Evolutionary conservation across 345 rosid species (phyloP).

Genomic region (Euphorbia tirucalli): DNA sequence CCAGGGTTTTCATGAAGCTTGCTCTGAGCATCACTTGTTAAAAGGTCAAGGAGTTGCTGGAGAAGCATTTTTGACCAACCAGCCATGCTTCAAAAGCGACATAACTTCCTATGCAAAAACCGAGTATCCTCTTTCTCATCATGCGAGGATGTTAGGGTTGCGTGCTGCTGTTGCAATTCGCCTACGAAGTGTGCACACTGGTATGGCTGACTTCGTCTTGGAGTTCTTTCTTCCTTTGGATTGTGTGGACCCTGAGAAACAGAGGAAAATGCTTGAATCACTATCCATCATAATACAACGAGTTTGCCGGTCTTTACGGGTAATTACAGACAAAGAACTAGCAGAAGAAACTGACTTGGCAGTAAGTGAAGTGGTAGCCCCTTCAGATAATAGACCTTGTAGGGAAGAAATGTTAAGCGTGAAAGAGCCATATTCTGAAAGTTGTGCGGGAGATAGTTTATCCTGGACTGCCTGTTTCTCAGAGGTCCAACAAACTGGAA

Average conservation of each 20-base stretch:
- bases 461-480: constrained; percentile 27
- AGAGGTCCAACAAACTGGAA: constrained; percentile 31
- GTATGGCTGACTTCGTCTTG: constrained; percentile 70
- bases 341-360: constrained; percentile 44
- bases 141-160: constrained; percentile 78
- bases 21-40: constrained; percentile 90
- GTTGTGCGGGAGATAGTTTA: constrained; percentile 30
- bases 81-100: constrained; percentile 79
- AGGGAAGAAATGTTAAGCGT: constrained; percentile 37
- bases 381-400: constrained; percentile 25
- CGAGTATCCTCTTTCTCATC: constrained; percentile 92
- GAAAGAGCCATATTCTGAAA: constrained; percentile 31
- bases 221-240: constrained; percentile 87
- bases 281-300: constrained; percentile 65
- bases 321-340: constrained; percentile 68
- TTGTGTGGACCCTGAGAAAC: constrained; percentile 58
- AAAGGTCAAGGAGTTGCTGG: constrained; percentile 94
- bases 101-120: constrained; percentile 54
- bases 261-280: constrained; percentile 63
- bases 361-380: constrained; percentile 35
- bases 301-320: constrained; percentile 70
- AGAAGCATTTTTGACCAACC: constrained; percentile 77
- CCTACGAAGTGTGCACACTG: constrained; percentile 62
- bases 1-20: constrained; percentile 73
- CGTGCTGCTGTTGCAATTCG: constrained; percentile 85